A percentile compares a stretch with the other conserved stretches of the same genome.
Evolutionary conservation across 148 eudicot genomes (phyloP).

Genomic region (Camellia granthamiana): DNA sequence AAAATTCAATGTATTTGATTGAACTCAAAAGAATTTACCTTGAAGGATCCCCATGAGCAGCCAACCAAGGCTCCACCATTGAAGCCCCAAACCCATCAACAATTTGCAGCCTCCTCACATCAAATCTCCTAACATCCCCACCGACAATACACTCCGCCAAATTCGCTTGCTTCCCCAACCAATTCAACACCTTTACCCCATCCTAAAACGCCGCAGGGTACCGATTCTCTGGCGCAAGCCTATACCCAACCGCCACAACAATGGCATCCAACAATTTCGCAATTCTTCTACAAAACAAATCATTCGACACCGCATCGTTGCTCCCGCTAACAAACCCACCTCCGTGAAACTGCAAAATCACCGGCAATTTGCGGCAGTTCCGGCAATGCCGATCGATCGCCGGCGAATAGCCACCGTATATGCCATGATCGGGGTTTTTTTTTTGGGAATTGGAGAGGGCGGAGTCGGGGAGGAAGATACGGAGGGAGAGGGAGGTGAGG

Average conservation of each 20-base stretch:
- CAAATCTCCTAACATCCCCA: slow-evolving; percentile 43
- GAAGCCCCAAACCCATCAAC: slow-evolving; percentile 63
- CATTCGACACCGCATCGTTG: slow-evolving; percentile 72
- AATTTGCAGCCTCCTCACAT: slow-evolving; percentile 38
- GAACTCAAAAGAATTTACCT: slow-evolving; percentile 39
- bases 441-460: slow-evolving; percentile 19
- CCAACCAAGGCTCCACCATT: slow-evolving; percentile 94
- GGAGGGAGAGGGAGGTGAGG: slow-evolving; percentile 56
- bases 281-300: slow-evolving; percentile 69
- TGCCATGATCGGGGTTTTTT: slow-evolving; percentile 28
- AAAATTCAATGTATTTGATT: no score
- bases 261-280: slow-evolving; percentile 76
- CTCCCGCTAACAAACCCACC: slow-evolving; percentile 93
- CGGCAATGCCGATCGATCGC: slow-evolving; percentile 18
- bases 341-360: slow-evolving; percentile 90
- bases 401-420: slow-evolving; percentile 65
- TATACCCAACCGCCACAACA: slow-evolving; percentile 85
- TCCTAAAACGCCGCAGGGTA: slow-evolving; percentile 95
- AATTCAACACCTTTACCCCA: slow-evolving; percentile 75
- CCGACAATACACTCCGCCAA: slow-evolving; percentile 66
- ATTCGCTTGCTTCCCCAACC: slow-evolving; percentile 85
- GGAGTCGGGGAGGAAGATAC: slow-evolving; percentile 78
- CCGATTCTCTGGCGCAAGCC: slow-evolving; percentile 87
- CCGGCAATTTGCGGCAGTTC: slow-evolving; percentile 57
- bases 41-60: slow-evolving; percentile 91